Evolutionary conservation across 257 asterid genomes (phyloP).

Genomic region (Nicotiana paniculata): DNA sequence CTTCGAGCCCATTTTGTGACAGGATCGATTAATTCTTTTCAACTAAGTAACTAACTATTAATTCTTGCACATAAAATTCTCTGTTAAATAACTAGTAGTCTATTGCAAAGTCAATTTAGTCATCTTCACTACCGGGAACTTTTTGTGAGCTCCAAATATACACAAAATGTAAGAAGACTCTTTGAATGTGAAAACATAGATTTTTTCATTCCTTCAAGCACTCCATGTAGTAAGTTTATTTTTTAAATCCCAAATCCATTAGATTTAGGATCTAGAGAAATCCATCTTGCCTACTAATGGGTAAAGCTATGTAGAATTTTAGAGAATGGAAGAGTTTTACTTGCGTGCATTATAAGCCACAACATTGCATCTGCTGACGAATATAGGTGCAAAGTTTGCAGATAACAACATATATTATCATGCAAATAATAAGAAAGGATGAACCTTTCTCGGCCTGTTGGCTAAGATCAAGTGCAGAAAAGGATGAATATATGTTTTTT

Average conservation of each 20-base stretch:
- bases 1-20: neutral
- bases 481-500: neutral
- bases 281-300: neutral
- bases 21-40: neutral
- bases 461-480: constrained; percentile 34
- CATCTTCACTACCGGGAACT: neutral
- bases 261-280: neutral
- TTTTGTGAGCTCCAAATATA: neutral
- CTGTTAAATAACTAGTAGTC: neutral
- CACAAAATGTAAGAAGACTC: neutral
- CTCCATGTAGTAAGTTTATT: neutral
- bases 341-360: neutral
- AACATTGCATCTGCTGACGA: constrained; percentile 1
- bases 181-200: neutral
- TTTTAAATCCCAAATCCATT: neutral
- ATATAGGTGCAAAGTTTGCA: neutral
- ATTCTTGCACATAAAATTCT: neutral
- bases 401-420: neutral
- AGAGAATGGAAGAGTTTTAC: neutral
- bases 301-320: neutral
- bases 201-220: neutral
- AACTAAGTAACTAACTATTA: neutral
- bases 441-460: constrained; percentile 39
- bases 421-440: neutral
- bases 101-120: neutral